Evolutionary conservation across 2,329 filamentous ascomycete species (phyloP), one percentile per base, ranked within the genome.

Genomic region (Neopestalotiopsis sp.): DNA sequence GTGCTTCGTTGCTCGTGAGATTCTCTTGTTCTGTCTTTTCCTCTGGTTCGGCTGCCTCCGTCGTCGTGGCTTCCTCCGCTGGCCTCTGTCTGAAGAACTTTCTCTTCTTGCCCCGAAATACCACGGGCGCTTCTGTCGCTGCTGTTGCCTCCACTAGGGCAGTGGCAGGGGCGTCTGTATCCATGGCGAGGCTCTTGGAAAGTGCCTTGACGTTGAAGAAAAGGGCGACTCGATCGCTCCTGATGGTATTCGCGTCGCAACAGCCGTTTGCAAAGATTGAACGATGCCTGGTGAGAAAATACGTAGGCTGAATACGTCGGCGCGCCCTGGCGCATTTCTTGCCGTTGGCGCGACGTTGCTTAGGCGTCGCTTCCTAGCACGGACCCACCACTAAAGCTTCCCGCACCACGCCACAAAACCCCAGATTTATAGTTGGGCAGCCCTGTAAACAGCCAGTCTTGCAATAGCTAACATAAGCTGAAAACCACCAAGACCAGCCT

Each of bases 51-150:
- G n/a, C 3, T n/a, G 59, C 6, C 14, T 62, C 30, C 14, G 28
- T 42, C 40, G 69, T 67, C 42, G 69, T 57, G 14, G 79, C 76
- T 63, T 79, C 76, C 49, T 75, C 74, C 58, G 76, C 73, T 20
- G 77, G 72, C 71, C 87, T 86, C 71, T 88, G 87, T 61, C 89
- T 84, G 71, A 89, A 88, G 5, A 82, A 80, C 75, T 90, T 90
- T 76, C 88, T 84, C 79, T 90, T 91, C 78, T 90, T 91, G 70
- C 82, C 82, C 53, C 88, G 87, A 73, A 91, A 91, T 40, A 87
- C 79, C 42, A 89, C 78, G 20, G 77, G 77, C 13, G 80, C 78
- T 61, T 75, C 70, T 2, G 73, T 38, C 10, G 34, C 57, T 7
- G 72, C 68, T 17, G 53, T 69, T 20, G 59, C 59, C 32, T 62